These are phyloP conservation scores for Aspergillus unguis DNA, from an alignment of 2,329 filamentous ascomycete genomes.

Conservation along the genomic window DNA sequence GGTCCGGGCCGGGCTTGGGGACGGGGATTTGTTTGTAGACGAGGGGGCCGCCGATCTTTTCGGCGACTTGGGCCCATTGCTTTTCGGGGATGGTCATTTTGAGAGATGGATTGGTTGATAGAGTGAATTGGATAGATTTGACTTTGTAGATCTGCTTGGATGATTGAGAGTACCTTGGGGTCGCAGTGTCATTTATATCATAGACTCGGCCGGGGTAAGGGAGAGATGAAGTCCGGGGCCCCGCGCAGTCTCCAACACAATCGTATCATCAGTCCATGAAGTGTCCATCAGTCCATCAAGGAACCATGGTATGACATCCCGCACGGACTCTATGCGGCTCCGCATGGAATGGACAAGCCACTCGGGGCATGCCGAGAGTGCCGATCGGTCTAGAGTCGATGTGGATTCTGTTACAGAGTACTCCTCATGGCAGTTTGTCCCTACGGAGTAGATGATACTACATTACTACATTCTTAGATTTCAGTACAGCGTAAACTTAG, in stretches of 20 bases:
- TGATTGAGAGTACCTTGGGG: slow-evolving; percentile 3
- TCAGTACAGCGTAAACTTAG: no score
- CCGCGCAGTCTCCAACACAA: background rate
- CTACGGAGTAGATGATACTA: no score
- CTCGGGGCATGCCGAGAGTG: no score
- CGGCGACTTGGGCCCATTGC: slow-evolving; percentile 90
- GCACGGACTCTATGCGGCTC: background rate
- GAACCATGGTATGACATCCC: background rate
- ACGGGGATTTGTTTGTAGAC: slow-evolving; percentile 39
- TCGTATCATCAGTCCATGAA: no score
- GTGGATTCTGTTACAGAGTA: no score
- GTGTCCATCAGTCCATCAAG: no score
- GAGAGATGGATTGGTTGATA: background rate
- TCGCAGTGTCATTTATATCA: background rate
- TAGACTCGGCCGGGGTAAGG: background rate
- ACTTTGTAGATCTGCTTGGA: background rate
- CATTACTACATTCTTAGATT: no score
- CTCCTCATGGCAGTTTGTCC: no score
- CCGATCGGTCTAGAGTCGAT: no score
- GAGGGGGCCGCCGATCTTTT: slow-evolving; percentile 70
- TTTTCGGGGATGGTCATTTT: slow-evolving; percentile 62
- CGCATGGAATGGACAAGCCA: background rate
- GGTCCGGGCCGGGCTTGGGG: slow-evolving; percentile 10
- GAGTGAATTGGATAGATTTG: background rate
- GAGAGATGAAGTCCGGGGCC: background rate